Percentiles rank a stretch among this genome's conserved stretches.
These are phyloP conservation scores for Salmacisia buchloeana DNA, from an alignment of 1,284 basidiomycete genomes.

Conservation along the genomic window DNA sequence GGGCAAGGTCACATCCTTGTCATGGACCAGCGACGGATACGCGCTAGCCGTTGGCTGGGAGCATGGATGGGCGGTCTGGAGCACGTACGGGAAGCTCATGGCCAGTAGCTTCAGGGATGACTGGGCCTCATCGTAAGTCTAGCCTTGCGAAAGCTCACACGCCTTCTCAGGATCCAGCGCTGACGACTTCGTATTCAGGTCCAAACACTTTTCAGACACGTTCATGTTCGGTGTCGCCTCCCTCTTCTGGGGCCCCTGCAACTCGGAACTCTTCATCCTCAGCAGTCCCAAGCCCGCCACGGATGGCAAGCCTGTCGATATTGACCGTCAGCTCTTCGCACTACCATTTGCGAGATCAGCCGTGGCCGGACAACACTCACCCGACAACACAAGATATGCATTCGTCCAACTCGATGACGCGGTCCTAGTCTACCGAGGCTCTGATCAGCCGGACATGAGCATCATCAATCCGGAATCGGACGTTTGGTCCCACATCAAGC, in stretches of 20 bases:
- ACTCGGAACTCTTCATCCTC: slow-evolving; percentile 35
- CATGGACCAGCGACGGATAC: slow-evolving; percentile 78
- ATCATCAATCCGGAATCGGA: slow-evolving; percentile 98
- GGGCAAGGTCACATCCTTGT: slow-evolving; percentile 67
- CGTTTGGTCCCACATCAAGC: slow-evolving; percentile 89
- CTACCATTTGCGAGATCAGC: slow-evolving; percentile 94
- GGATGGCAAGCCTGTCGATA: not conserved
- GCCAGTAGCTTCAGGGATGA: slow-evolving; percentile 66
- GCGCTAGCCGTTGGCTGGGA: slow-evolving; percentile 93
- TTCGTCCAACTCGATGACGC: slow-evolving; percentile 93
- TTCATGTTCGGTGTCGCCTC: slow-evolving; percentile 72
- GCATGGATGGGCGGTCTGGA: slow-evolving; percentile 83
- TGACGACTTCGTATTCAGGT: slow-evolving; percentile 3
- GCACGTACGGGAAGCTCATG: slow-evolving; percentile 79
- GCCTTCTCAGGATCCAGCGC: not conserved
- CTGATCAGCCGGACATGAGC: slow-evolving; percentile 95
- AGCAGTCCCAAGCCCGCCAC: not conserved
- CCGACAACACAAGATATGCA: slow-evolving; percentile 87
- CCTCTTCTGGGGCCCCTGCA: slow-evolving; percentile 45
- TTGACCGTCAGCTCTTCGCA: slow-evolving; percentile 53
- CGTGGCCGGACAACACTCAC: slow-evolving; percentile 81
- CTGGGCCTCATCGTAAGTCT: slow-evolving; percentile 55
- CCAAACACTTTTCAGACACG: slow-evolving; percentile 59
- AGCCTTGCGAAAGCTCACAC: not conserved
- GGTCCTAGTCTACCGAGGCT: slow-evolving; percentile 88